Conservation (phyloP, 331 rosid species). For the Erythrophleum ivorense region DNA sequence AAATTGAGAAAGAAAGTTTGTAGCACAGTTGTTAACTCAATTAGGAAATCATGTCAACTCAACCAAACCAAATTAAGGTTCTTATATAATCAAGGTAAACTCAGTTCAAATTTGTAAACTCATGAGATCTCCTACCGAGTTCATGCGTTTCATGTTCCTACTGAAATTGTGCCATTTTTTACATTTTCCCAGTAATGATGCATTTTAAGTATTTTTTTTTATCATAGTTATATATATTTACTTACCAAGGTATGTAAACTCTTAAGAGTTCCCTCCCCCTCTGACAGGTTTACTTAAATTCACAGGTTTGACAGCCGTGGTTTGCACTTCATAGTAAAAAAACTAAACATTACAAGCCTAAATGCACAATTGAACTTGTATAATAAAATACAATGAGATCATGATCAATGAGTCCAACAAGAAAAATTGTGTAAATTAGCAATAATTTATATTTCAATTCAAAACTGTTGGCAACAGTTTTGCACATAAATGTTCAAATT, state of each 20-base stretch:
- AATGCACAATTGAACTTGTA: not conserved
- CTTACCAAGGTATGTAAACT: no score
- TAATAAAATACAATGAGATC: not conserved
- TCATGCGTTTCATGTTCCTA: not conserved
- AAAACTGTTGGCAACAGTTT: not conserved
- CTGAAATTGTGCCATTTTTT: not conserved
- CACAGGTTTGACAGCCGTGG: no score
- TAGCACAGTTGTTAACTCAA: not conserved
- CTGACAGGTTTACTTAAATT: no score
- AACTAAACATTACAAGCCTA: not conserved
- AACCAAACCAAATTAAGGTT: not conserved
- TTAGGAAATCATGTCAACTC: not conserved
- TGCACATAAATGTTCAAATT: not conserved
- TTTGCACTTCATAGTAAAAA: not conserved
- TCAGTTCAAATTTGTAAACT: not conserved
- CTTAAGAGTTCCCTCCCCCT: no score
- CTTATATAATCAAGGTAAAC: not conserved
- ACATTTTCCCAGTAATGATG: not conserved
- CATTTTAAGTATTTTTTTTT: not conserved
- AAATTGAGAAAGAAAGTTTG: not conserved
- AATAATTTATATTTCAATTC: not conserved
- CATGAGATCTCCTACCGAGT: not conserved
- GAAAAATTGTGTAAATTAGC: not conserved
- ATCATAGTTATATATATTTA: no score
- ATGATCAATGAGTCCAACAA: not conserved